Evolutionary conservation across 2,329 filamentous ascomycete genomes (phyloP), one percentile per base, ranked within the genome.

Genomic region (Alternaria sp.): DNA sequence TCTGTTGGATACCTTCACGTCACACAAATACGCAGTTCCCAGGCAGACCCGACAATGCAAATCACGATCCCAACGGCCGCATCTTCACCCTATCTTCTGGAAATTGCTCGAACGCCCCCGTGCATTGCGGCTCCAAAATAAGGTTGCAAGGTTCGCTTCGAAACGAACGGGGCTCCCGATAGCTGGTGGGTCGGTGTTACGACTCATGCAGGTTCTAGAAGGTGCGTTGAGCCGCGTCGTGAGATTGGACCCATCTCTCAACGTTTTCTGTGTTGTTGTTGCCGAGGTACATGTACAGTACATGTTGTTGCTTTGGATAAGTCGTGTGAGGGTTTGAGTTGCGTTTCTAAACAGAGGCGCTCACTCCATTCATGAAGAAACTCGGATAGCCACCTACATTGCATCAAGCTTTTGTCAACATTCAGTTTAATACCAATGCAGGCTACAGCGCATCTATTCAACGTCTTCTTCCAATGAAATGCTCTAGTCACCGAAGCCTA

Each of bases 141-240:
- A 63, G 61, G 30, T 45, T 50, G 40, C 51, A 63, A 59, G 61
- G 30, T 45, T 50, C 49, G 32, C 28, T 45, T 57, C 40, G 54
- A 32, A 46, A 43, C 26, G 59, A 59, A 70, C 69, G 67, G 67
- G 63, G 60, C 63, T 71, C 65, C 67, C 69, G 69, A 56, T 59
- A 52, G 49, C 43, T 44, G 55, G 67, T 69, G 69, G 69, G 60
- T 64, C 62, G 19, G 3, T 36, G 5, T 36, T 47, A 54, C 63
- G 67, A 67, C 55, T 71, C 67, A 59, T 62, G 65, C 36, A 25
- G 32, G 54, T 65, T 69, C 67, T 62, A 64, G 67, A 66, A 68
- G 61, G 30, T 28, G 21, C 26, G 50, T 64, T 50, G 59, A 65
- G 59, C 61, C 65, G 60, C 58, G 59, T 58, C 55, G 45, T 62